Evolutionary conservation across 2,329 filamentous ascomycete genomes (phyloP), one percentile per base, ranked within the genome.

Genomic region (Daldinia sp.): DNA sequence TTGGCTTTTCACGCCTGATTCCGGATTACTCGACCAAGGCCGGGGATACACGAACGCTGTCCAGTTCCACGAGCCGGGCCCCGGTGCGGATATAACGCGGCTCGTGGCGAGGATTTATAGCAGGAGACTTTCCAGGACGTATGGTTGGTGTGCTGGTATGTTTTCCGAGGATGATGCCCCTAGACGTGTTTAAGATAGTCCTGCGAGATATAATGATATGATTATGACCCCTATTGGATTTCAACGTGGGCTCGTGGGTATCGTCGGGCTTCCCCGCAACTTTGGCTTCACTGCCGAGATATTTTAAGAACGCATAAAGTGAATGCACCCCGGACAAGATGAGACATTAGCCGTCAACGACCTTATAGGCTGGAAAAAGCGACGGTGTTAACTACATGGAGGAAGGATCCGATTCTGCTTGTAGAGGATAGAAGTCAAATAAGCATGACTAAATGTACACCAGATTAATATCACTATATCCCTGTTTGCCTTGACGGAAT

Each of bases 271-370:
- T 64, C 64, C 58, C 64, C 61, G 61, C 64, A 61, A 56, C 49
- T 41, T 43, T 37, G 27, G 7, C 25, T 45, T 15, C 21, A 67
- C 45, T 65, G 58, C 64, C 58, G 59, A 65, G 45, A 63, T 58
- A 34, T 50, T 48, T 32, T 57, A 25, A 3, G 27, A 43, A 52
- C 29, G n/a, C 21, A 50, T 56, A 53, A 25, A 54, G 35, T 56
- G 45, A 27, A 50, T 52, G 25, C 61, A 58, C 21, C 25, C 34
- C 17, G 35, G 25, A 27, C 11, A 21, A 41, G 34, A 32, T 51
- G 17, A 5, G 35, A 68, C 41, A 68, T 68, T 68, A 68, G 52
- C 65, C 65, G 63, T 1, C 30, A 59, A n/a, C 39, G 19, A 45
- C 8, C 50, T 47, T 41, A 68, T 68, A 68, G 62, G 59, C 50